Evolutionary conservation across 1,139 yeast species (phyloP), one percentile per base, ranked within the genome.

Genomic region (Lodderomyces margitis): DNA sequence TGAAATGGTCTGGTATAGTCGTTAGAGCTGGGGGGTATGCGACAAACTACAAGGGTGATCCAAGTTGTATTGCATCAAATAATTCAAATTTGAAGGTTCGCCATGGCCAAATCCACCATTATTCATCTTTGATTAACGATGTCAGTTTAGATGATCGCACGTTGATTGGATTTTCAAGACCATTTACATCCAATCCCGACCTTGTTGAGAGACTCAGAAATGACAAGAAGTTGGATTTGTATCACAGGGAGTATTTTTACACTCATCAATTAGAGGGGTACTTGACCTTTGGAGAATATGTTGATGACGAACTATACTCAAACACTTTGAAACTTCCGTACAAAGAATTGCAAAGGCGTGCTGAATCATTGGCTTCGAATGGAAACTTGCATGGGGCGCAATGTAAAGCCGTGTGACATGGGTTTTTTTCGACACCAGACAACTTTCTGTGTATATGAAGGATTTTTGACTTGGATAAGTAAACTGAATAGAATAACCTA

Each of bases 161-260:
- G 2, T 44, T 74, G 38, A 58, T 73, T 38, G 79, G 71, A 1
- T 62, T 70, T 45, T 78, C 80, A 20, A 61, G 80, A 42, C 59
- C 58, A 41, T 75, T 62, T 49, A 72, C 73, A 31, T 55, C 79
- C 17, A 77, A 74, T 50, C 81, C 81, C 1, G 81, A 75, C 49
- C 54, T 76, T 24, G 64, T 68, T 11, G 53, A 58, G 16, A 61
- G 75, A 44, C 51, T 75, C 40, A 61, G 62, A 28, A 30, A 45
- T 2, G 38, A 45, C 9, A 23, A 37, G 8, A 43, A 50, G 14
- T 45, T 56, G 30, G 49, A 47, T 20, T 47, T 47, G 12, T 62
- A 62, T 38, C 53, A 59, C 25, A 48, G 66, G 44, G 39, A 38
- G 10, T 43, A 47, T 4, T 62, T 62, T 42, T 62, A 62, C 47